Base-by-base conservation (phyloP, 148 eudicot species). In the Gaultheria prostrata region DNA sequence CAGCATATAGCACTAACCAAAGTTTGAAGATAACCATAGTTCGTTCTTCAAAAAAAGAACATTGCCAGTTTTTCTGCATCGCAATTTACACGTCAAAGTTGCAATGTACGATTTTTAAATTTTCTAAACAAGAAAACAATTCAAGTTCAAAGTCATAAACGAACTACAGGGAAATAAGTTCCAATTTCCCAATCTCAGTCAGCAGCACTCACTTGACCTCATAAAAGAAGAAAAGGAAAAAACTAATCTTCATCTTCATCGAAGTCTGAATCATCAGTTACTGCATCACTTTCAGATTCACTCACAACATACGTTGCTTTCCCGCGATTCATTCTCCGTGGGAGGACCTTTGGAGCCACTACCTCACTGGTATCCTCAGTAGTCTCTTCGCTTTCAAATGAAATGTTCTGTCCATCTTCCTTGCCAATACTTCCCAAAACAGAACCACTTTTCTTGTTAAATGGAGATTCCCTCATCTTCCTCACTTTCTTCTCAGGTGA, bases 401-500 rank as follows among this genome's bases (percentile, higher is more conserved):
- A 61, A 39, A 57, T 21, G 45, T 82, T 81, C 67, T 80, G 85
- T 3, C 81, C 88, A 32, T 61, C 83, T 10, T 71, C 84, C 21
- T 76, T 79, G 3, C 39, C 76, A 11, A 15, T 33, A 76, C 72
- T 89, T 70, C 89, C 92, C 80, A 92, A 43, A 28, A 90, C 78
- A 21, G 93, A 92, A 28, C 97, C 90, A 61, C 99, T 97, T 63
- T 92, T 97, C 88, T 94, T 95, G 91, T 92, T 93, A 77, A 97
- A 92, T 11, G 97, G 98, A 0, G 97, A 94, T 28, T 87, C 89
- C 86, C 97, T 94, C 95, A 89, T 97, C 89, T 89, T 94, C 92
- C 98, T 94, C 78, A 97, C 95, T 84, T 95, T 97, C 88, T 61
- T 61, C 28, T 61, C 67, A 61, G 67, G 67, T 61, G 67, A 59